phyloP scores from a whole-genome alignment of 306 rosid species.

The Leucaena leucocephala region DNA sequence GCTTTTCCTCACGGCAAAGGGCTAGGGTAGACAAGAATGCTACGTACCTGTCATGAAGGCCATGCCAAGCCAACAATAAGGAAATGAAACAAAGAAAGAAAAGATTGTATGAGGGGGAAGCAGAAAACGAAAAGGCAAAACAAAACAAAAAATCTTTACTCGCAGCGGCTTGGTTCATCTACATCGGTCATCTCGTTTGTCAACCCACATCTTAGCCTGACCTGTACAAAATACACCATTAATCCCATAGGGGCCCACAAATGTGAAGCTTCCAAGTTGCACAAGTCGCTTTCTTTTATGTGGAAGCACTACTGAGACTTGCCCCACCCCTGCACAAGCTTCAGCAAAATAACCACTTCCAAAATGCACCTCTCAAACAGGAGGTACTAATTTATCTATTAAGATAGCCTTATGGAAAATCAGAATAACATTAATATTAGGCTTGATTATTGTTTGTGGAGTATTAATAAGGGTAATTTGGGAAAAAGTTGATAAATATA shows the following conservation, averaged over 20 bases:
- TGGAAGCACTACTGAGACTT: conserved; percentile 5
- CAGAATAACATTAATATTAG: background rate
- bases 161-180: conserved; percentile 99
- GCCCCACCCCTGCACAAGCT: conserved; percentile 5
- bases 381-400: conserved; percentile 26
- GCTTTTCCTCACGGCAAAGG: conserved; percentile 79
- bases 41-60: conserved; percentile 64
- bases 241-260: conserved; percentile 8
- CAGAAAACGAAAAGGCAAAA: background rate
- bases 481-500: too few species aligned
- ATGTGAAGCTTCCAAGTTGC: conserved; percentile 23
- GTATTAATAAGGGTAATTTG: too few species aligned
- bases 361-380: conserved; percentile 20
- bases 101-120: background rate
- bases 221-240: conserved; percentile 56
- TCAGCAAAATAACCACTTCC: conserved; percentile 25
- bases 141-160: conserved; percentile 51
- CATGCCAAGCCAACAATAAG: conserved; percentile 32
- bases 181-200: conserved; percentile 82
- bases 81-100: conserved; percentile 14
- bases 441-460: background rate
- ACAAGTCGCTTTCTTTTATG: background rate
- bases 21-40: conserved; percentile 88
- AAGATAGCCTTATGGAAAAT: background rate
- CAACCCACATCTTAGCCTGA: conserved; percentile 86